phyloP scores from a whole-genome alignment of 768 basidiomycete genomes.

The Psilocybe tampanensis region DNA sequence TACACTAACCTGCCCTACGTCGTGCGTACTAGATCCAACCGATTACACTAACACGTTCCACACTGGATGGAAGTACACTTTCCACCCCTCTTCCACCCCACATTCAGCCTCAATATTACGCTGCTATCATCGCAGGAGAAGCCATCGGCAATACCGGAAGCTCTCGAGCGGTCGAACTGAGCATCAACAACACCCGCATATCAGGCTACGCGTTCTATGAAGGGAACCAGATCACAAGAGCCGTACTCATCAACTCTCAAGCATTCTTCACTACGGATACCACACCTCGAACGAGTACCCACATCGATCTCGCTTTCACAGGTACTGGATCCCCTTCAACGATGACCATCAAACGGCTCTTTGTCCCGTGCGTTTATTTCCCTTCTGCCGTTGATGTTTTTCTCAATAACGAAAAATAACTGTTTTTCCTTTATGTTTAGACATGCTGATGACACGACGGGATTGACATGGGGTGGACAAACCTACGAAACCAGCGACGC shows the following conservation, averaged over 20 bases:
- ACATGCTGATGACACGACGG: slow-evolving; percentile 50
- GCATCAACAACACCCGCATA: slow-evolving; percentile 45
- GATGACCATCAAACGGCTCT: slow-evolving; percentile 51
- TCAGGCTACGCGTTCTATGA: slow-evolving; percentile 72
- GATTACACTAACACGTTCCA: slow-evolving; percentile 55
- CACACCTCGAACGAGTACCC: slow-evolving; percentile 40
- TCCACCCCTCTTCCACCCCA: slow-evolving; percentile 54
- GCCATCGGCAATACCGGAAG: slow-evolving; percentile 51
- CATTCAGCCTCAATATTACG: slow-evolving; percentile 69
- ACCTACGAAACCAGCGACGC: slow-evolving; percentile 56
- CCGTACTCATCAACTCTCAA: slow-evolving; percentile 60
- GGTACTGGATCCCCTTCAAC: slow-evolving; percentile 25
- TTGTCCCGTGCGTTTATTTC: slow-evolving; percentile 38
- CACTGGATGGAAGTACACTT: slow-evolving; percentile 53
- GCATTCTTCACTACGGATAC: slow-evolving; percentile 45
- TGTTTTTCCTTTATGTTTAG: slow-evolving; percentile 24
- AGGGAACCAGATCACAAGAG: slow-evolving; percentile 40
- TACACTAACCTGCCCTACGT: neutral
- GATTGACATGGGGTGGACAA: slow-evolving; percentile 60
- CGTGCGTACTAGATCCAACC: slow-evolving; percentile 66
- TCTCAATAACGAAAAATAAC: neutral
- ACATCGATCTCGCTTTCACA: slow-evolving; percentile 44
- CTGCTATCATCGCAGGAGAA: slow-evolving; percentile 60
- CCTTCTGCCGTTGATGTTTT: neutral
- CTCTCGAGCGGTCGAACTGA: slow-evolving; percentile 48